Evolutionary conservation across 768 basidiomycete genomes (phyloP).

Genomic region (Xanthoconium purpureum): DNA sequence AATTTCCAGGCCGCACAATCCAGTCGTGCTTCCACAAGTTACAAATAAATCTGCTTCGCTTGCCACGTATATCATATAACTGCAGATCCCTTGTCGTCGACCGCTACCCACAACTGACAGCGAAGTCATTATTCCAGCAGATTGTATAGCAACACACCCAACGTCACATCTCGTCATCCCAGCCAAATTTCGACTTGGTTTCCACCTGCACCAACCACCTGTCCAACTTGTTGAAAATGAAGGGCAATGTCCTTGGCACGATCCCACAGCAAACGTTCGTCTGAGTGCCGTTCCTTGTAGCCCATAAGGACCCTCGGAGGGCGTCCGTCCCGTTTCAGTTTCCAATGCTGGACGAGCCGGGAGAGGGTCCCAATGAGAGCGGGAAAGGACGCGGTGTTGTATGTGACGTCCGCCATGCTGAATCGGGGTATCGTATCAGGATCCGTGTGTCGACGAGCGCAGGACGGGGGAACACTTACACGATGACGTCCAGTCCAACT

Average conservation of each 20-base stretch:
- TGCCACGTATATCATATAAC: too few relatives aligned
- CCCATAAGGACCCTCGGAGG: constrained; percentile 63
- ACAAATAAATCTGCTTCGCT: too few relatives aligned
- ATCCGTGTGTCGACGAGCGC: neutral
- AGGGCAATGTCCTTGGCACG: constrained; percentile 53
- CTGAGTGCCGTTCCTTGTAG: constrained; percentile 82
- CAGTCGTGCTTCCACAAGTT: too few relatives aligned
- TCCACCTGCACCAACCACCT: constrained; percentile 57
- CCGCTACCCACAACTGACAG: neutral
- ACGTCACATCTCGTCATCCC: constrained; percentile 27
- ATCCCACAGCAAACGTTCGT: constrained; percentile 74
- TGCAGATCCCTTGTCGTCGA: neutral
- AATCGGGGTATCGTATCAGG: neutral
- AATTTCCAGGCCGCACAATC: too few relatives aligned
- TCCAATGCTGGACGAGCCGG: constrained; percentile 38
- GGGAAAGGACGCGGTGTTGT: constrained; percentile 85
- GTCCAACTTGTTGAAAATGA: constrained; percentile 52
- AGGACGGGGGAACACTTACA: constrained; percentile 45
- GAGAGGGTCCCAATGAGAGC: constrained; percentile 68
- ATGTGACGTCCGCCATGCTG: constrained; percentile 92
- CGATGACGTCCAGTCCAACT: constrained; percentile 55
- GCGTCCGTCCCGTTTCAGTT: constrained; percentile 13
- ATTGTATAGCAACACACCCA: constrained; percentile 10
- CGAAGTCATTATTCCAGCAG: neutral
- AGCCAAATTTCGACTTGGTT: constrained; percentile 72